Evolutionary conservation across 139 green algal genomes (phyloP), one percentile per base, ranked within the genome.

Genomic region (Edaphochlamys debaryana): DNA sequence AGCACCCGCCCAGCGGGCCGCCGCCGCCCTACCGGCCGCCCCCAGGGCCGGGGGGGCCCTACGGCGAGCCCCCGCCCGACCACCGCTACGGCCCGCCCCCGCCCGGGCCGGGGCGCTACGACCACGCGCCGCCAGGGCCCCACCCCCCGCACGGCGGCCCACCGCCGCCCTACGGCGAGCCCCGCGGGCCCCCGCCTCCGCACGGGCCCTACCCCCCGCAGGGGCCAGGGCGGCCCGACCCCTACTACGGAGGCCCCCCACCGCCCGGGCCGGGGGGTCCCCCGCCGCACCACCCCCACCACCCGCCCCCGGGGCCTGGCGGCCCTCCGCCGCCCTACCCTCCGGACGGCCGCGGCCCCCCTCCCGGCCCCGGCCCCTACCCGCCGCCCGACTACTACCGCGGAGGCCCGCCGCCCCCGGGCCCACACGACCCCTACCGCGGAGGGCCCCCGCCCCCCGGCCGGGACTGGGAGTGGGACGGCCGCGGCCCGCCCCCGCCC

Each of bases 21-120:
- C 50, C 13, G 40, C 63, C 36, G 71, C 32, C 50, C 3, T 67
- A 63, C 45, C 27, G 36, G 23, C 48, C 50, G 30, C 42, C 45
- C 32, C 15, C 29, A 8, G 34, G 25, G 22, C 63, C 25, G 50
- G 29, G 40, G 4, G 54, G 40, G n/a, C 69, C 70, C 36, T 71
- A 81, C 41, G 58, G 48, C 30, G 70, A 75, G 63, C 54, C 77
- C 40, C 77, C 77, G 62, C 64, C 45, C 6, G 34, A 74, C 34
- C 56, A n/a, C 23, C 23, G 22, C 56, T 6, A 63, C 2, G 56
- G 25, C 25, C 56, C 56, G 56, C 23, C 56, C 1, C 56, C 15
- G 1, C 6, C n/a, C 23, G 45, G 45, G n/a, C n/a, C n/a, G n/a
- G n/a, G n/a, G n/a, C n/a, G n/a, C 3, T 45, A 34, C 56, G 42